Evolutionary conservation across 805 yeast species (phyloP).

Genomic region (Monosporozyma solicola): DNA sequence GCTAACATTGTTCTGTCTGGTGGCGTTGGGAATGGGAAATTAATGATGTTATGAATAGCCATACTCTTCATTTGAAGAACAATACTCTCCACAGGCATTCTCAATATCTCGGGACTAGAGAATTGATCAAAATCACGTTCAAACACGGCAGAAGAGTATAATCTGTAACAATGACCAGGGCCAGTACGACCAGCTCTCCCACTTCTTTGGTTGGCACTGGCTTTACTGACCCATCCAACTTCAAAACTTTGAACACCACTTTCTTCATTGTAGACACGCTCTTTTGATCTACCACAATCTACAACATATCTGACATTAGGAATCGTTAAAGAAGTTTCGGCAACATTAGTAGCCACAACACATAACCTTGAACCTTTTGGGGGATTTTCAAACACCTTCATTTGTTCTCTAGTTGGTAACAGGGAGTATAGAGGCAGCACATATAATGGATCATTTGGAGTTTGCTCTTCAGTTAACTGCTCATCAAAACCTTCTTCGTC

Average conservation of each 20-base stretch:
- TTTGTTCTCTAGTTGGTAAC: conserved; percentile 88
- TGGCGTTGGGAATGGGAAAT: conserved; percentile 95
- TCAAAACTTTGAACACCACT: conserved; percentile 91
- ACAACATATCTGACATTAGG: conserved; percentile 93
- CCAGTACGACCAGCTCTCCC: conserved; percentile 99
- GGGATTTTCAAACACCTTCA: conserved; percentile 81
- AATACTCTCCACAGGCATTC: conserved; percentile 97
- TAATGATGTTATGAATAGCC: conserved; percentile 85
- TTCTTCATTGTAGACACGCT: conserved; percentile 68
- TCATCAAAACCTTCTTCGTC: conserved; percentile 63
- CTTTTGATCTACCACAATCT: conserved; percentile 91
- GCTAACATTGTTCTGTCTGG: conserved; percentile 56
- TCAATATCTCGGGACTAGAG: conserved; percentile 76
- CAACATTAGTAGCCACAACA: conserved; percentile 94
- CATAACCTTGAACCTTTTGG: conserved; percentile 83
- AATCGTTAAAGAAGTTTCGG: conserved; percentile 94
- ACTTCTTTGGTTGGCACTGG: conserved; percentile 89
- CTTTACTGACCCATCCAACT: conserved; percentile 87
- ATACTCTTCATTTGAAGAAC: conserved; percentile 91
- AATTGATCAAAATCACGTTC: conserved; percentile 80
- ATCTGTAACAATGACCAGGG: conserved; percentile 92
- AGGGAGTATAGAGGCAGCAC: conserved; percentile 90
- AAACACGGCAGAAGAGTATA: conserved; percentile 87
- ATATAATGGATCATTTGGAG: conserved; percentile 68
- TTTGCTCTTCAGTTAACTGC: conserved; percentile 57